phyloP scores from a whole-genome alignment of 352 stramenopile species.

The Pythium oligandrum region DNA sequence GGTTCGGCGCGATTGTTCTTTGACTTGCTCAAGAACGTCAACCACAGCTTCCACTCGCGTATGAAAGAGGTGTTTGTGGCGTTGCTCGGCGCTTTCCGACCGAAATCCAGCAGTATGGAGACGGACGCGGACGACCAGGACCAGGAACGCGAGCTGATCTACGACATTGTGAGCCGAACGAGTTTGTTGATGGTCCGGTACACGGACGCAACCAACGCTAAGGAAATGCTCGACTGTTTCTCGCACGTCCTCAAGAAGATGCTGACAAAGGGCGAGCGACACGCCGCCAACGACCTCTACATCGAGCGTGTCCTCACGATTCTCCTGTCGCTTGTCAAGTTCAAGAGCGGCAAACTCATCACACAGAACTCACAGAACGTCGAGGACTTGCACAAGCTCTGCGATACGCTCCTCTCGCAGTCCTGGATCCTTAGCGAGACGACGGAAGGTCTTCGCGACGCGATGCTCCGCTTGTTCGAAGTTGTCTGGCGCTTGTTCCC shows the following conservation, averaged over 20 bases:
- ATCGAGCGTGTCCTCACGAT: conserved; percentile 61
- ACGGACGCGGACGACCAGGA: conserved; percentile 14
- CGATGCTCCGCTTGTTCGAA: conserved; percentile 51
- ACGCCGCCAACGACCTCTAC: conserved; percentile 52
- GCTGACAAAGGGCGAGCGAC: conserved; percentile 18
- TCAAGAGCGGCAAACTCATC: conserved; percentile 49
- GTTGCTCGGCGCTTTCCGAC: conserved; percentile 66
- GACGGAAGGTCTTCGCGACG: conserved; percentile 32
- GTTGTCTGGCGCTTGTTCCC: conserved; percentile 65
- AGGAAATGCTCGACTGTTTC: conserved; percentile 69
- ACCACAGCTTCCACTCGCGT: conserved; percentile 80
- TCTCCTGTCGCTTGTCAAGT: conserved; percentile 50
- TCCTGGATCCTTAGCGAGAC: conserved; percentile 38
- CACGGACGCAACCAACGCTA: conserved; percentile 57
- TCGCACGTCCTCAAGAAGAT: conserved; percentile 54
- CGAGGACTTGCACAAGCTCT: conserved; percentile 39
- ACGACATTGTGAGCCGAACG: conserved; percentile 65
- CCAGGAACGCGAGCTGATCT: conserved; percentile 32
- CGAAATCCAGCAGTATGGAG: conserved; percentile 22
- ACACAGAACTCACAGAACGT: conserved; percentile 30
- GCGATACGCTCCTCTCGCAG: conserved; percentile 30
- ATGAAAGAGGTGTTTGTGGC: conserved; percentile 77
- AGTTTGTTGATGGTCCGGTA: conserved; percentile 73
- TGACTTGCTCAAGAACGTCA: conserved; percentile 77
- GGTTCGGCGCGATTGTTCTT: conserved; percentile 87